Conservation (phyloP, 305 asterid genomes). For the Fraxinus albicans region DNA sequence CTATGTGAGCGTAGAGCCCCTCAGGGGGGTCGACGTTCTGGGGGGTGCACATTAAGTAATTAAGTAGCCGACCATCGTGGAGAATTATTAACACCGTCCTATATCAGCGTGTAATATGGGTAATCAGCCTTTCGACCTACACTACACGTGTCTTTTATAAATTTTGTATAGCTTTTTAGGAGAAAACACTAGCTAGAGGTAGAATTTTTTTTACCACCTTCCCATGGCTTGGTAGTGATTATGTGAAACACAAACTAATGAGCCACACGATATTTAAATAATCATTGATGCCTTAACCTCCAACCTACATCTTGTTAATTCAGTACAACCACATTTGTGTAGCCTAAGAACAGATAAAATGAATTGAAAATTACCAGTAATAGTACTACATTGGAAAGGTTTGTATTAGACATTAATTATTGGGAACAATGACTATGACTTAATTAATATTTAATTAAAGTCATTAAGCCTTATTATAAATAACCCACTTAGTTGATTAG, state of each 20-base stretch:
- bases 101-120: not conserved
- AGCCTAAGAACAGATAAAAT: constrained; percentile 12
- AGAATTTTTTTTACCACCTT: not conserved
- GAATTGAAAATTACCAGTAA: constrained; percentile 1
- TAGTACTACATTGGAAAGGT: constrained; percentile 12
- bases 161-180: too few species aligned
- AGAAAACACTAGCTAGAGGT: not conserved
- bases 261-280: constrained; percentile 4
- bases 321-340: constrained; percentile 6
- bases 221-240: not conserved
- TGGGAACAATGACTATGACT: constrained; percentile 38
- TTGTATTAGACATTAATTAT: constrained; percentile 22
- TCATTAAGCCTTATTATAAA: constrained; percentile 2
- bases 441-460: constrained; percentile 22
- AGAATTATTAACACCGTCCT: too few species aligned
- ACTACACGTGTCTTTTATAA: not conserved
- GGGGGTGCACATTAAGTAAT: too few species aligned
- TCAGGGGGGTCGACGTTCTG: too few species aligned
- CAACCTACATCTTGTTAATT: constrained; percentile 19
- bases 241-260: not conserved
- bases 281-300: constrained; percentile 37
- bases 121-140: too few species aligned
- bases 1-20: too few species aligned
- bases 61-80: too few species aligned
- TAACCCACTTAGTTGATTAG: constrained; percentile 6